phyloP scores from a whole-genome alignment of 176 grass and related monocot species.

The Eremochloa ophiuroides region DNA sequence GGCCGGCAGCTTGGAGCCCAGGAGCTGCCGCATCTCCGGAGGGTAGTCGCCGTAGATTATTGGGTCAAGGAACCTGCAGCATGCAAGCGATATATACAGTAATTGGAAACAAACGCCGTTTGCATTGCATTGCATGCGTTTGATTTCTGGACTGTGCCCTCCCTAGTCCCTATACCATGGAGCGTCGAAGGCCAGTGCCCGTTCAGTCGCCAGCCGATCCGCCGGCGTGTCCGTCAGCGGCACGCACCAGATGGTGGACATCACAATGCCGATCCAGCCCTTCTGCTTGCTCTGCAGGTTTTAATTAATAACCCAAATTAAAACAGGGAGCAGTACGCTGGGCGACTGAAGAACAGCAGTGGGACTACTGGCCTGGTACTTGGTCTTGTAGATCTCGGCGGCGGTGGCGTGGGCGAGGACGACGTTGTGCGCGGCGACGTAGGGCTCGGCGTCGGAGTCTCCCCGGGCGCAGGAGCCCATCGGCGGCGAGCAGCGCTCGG shows the following conservation, averaged over 20 bases:
- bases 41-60: constrained; percentile 65
- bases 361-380: too few relatives aligned
- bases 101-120: too few relatives aligned
- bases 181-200: constrained; percentile 43
- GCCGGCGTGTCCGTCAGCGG: constrained; percentile 33
- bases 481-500: neutral
- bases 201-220: constrained; percentile 46
- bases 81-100: neutral
- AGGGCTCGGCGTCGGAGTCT: neutral
- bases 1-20: constrained; percentile 46
- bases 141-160: neutral
- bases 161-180: constrained; percentile 34
- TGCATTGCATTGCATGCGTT: too few relatives aligned
- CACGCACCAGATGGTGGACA: constrained; percentile 48
- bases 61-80: constrained; percentile 69
- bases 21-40: constrained; percentile 56
- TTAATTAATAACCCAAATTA: too few relatives aligned
- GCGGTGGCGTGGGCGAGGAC: neutral
- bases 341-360: too few relatives aligned
- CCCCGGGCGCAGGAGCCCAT: neutral
- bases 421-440: neutral
- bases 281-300: constrained; percentile 50
- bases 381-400: neutral
- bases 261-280: constrained; percentile 62
- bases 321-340: too few relatives aligned